These are phyloP conservation scores for Ceratocystis alfenasii DNA, from an alignment of 2,329 filamentous ascomycete genomes.

Conservation along the genomic window DNA sequence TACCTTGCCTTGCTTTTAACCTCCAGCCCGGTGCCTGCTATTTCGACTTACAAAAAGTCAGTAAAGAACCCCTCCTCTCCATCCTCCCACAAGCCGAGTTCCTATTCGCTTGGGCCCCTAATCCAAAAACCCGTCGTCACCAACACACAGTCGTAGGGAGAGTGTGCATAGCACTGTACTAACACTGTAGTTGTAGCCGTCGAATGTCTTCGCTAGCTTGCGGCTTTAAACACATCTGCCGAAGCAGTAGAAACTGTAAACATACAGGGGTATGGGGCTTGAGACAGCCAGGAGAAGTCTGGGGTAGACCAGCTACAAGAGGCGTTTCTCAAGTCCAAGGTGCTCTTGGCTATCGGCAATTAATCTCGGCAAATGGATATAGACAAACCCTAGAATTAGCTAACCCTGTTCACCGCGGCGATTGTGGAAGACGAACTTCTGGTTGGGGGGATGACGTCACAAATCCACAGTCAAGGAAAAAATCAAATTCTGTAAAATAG, in stretches of 20 bases:
- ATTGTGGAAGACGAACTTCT: no score
- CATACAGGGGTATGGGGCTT: background rate
- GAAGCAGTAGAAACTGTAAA: background rate
- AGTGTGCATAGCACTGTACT: background rate
- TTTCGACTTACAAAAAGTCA: no score
- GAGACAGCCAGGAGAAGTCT: background rate
- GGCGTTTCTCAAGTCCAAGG: background rate
- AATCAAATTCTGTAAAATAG: background rate
- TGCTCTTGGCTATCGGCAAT: background rate
- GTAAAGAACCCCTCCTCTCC: no score
- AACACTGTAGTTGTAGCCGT: background rate
- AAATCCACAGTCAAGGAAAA: background rate
- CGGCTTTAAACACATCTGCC: slow-evolving; percentile 11
- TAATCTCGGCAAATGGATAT: background rate
- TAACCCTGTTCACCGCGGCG: background rate
- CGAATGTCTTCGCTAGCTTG: background rate
- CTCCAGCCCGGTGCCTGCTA: no score
- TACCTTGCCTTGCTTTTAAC: no score
- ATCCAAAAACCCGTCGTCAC: no score
- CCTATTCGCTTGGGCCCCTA: background rate
- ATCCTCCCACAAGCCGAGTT: background rate
- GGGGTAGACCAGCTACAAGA: background rate
- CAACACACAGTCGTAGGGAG: background rate
- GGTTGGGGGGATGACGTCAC: background rate
- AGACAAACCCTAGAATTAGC: background rate